Conservation (phyloP, 352 stramenopile genomes). For the Elongisporangium prolatum region DNA sequence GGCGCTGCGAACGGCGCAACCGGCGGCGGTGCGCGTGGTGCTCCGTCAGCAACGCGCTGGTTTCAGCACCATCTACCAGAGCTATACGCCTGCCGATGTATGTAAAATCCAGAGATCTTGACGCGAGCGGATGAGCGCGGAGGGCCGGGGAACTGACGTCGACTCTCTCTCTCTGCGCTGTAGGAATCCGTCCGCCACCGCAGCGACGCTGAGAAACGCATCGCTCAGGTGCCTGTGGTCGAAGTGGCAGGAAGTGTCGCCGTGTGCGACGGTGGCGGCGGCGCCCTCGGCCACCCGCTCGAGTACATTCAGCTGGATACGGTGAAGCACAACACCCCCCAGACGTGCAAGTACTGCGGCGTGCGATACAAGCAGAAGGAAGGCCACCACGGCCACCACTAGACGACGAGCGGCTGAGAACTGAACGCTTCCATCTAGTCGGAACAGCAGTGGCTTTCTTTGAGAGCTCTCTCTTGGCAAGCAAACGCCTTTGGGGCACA, state of each 20-base stretch:
- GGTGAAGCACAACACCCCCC: conserved; percentile 55
- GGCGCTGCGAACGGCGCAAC: conserved; percentile 13
- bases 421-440: too few relatives aligned
- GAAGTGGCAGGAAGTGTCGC: conserved; percentile 90
- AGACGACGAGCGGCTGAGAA: conserved; percentile 4
- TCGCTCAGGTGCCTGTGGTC: conserved; percentile 86
- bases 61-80: conserved; percentile 73
- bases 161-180: background rate
- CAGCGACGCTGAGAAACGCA: conserved; percentile 88
- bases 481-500: conserved; percentile 2
- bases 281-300: conserved; percentile 94
- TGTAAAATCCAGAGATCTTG: background rate
- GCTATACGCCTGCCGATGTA: conserved; percentile 59
- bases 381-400: conserved; percentile 61
- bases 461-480: background rate
- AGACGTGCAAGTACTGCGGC: conserved; percentile 93
- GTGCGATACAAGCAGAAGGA: conserved; percentile 87
- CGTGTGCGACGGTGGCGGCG: conserved; percentile 94
- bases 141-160: background rate
- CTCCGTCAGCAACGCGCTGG: conserved; percentile 28
- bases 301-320: conserved; percentile 94
- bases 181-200: conserved; percentile 82
- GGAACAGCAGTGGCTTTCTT: too few relatives aligned
- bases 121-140: background rate
- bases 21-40: conserved; percentile 7